Evolutionary conservation across 1,284 basidiomycete genomes (phyloP).

Genomic region (Rhodotorula glutinis): DNA sequence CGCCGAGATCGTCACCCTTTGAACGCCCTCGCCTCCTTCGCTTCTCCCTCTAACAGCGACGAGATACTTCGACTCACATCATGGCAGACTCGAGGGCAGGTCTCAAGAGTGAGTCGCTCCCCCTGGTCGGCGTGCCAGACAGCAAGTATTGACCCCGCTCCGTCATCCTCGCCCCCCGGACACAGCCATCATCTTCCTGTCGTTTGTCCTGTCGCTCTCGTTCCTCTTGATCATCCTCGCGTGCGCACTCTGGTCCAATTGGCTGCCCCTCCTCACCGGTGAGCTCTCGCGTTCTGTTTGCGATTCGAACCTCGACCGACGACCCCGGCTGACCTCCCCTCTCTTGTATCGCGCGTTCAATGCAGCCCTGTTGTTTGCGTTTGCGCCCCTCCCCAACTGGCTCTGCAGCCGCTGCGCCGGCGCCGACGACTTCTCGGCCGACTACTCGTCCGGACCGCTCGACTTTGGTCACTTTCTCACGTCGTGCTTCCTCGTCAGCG

Average conservation of each 20-base stretch:
- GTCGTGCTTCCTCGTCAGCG: constrained; percentile 77
- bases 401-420: constrained; percentile 57
- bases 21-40: background rate
- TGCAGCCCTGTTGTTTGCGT: constrained; percentile 84
- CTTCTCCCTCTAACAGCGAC: too few relatives aligned
- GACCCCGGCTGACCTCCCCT: background rate
- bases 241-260: constrained; percentile 93
- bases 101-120: constrained; percentile 30
- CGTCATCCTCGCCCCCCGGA: too few relatives aligned
- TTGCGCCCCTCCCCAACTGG: constrained; percentile 93
- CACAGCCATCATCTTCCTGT: constrained; percentile 84
- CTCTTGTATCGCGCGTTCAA: too few relatives aligned
- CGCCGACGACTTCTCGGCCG: constrained; percentile 56
- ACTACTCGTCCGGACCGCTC: constrained; percentile 62
- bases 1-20: too few relatives aligned
- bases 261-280: constrained; percentile 97
- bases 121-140: too few relatives aligned
- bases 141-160: too few relatives aligned
- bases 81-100: constrained; percentile 31
- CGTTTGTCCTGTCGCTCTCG: constrained; percentile 92
- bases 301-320: background rate
- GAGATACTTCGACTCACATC: background rate
- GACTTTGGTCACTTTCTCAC: constrained; percentile 97
- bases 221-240: constrained; percentile 97
- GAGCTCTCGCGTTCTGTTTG: constrained; percentile 21